Conservation (phyloP, 2,329 filamentous ascomycete genomes). For the Fusarium poae region DNA sequence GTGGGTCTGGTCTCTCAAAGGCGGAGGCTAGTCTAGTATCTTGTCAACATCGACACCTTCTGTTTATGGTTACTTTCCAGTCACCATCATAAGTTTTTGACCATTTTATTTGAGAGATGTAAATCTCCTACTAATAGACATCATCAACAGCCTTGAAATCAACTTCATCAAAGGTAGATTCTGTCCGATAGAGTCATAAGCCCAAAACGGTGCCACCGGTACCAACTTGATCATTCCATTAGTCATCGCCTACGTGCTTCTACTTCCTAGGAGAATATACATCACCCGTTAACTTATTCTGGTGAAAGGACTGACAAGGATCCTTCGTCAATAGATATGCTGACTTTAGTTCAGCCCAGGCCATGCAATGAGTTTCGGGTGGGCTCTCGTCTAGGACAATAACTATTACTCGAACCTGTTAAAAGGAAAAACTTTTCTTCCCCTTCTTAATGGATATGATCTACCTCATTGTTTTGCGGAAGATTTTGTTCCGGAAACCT, state of each 20-base stretch:
- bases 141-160: neutral
- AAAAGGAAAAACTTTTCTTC: neutral
- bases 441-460: neutral
- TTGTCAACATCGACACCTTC: conserved; percentile 3
- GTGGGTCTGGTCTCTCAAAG: conserved; percentile 33
- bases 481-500: neutral
- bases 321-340: neutral
- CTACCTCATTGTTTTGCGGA: neutral
- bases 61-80: neutral
- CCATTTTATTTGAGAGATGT: neutral
- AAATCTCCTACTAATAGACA: neutral
- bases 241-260: neutral
- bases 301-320: neutral
- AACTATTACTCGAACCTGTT: too few species aligned
- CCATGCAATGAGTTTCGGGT: neutral
- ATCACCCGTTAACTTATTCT: neutral
- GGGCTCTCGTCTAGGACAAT: neutral
- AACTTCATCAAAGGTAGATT: neutral
- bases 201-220: neutral
- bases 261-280: too few species aligned
- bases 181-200: neutral
- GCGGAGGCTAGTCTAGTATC: conserved; percentile 36
- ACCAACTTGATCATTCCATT: neutral
- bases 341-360: neutral
- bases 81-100: neutral